Evolutionary conservation across 2,329 filamentous ascomycete species (phyloP), one percentile per base, ranked within the genome.

Genomic region (Tolypocladium tundrense): DNA sequence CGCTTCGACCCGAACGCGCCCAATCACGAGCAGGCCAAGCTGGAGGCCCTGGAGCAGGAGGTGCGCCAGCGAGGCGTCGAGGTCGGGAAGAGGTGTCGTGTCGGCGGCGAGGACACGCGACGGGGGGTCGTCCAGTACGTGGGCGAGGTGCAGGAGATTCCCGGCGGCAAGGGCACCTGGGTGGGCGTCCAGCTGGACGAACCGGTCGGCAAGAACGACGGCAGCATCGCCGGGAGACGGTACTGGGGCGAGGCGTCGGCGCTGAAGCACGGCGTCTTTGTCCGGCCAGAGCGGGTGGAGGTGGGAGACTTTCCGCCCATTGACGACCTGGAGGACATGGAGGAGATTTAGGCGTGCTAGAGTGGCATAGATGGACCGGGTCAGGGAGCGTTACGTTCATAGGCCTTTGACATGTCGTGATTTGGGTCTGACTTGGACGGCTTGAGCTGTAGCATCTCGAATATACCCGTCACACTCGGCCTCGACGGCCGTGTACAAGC

Each of bases 1-100:
- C 90, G 94, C 41, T 99, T 99, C 74, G 91, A 97, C 69, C 94
- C 94, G 14, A 80, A 87, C 65, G 90, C 91, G 9, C 85, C 88
- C 21, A 84, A 79, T 60, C 82, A 88, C 27, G 87, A 91, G 69
- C 80, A 90, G 69, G 82, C 89, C 62, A 89, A 89, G 70, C 77
- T 88, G 58, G 80, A 82, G 19, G 86, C 86, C 43, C 80, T 87
- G 48, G 79, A 86, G 63, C 82, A 83, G 58, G 90, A 95, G 68
- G 79, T 96, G 62, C 76, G 81, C 62, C 80, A 82, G 57, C 84
- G 87, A 70, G 86, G 87, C 74, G 87, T 89, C 63, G 76, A 73
- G 56, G 78, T 82, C 13, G 86, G 85, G 43, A 81, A 77, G 70
- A 75, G 86, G 62, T 89, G 86, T 72, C 78, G 85, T 56, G 78